Percentiles rank a stretch among this genome's conserved stretches.
Conservation (phyloP, 1,139 yeast genomes). For the Candida labiduridarum region DNA sequence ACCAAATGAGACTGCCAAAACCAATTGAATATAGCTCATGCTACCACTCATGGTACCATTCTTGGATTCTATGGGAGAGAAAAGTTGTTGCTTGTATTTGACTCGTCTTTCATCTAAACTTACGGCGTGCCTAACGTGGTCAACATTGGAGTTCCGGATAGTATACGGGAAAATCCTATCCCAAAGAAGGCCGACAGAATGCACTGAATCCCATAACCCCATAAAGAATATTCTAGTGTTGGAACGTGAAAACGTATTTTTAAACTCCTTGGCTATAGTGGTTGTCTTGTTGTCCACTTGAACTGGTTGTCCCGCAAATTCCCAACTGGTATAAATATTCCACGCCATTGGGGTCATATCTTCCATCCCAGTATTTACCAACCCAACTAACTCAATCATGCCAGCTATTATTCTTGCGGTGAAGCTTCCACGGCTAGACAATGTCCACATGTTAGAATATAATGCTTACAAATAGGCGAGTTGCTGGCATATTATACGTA, state of each 20-base stretch:
- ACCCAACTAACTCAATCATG: slow-evolving; percentile 63
- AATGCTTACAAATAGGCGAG: neutral
- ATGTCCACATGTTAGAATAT: slow-evolving; percentile 11
- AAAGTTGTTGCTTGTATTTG: slow-evolving; percentile 59
- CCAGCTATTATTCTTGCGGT: slow-evolving; percentile 64
- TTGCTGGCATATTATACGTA: slow-evolving; percentile 15
- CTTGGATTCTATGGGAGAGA: slow-evolving; percentile 31
- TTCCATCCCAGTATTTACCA: slow-evolving; percentile 54
- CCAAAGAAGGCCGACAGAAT: slow-evolving; percentile 60
- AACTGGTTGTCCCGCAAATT: slow-evolving; percentile 58
- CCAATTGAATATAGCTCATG: slow-evolving; percentile 4
- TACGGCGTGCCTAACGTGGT: slow-evolving; percentile 65
- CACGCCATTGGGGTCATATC: slow-evolving; percentile 60
- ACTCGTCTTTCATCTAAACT: slow-evolving; percentile 67
- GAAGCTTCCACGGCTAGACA: slow-evolving; percentile 60
- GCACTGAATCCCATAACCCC: slow-evolving; percentile 70
- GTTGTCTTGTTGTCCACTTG: slow-evolving; percentile 40
- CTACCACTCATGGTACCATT: neutral
- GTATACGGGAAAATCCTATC: slow-evolving; percentile 62
- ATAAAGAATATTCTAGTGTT: slow-evolving; percentile 52
- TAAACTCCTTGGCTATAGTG: slow-evolving; percentile 52
- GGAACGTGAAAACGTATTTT: slow-evolving; percentile 49
- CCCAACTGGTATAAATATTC: slow-evolving; percentile 64
- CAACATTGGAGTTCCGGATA: slow-evolving; percentile 49
- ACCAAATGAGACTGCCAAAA: slow-evolving; percentile 1